Evolutionary conservation across 139 green algal species (phyloP).

Genomic region (Nannochloris sp.): DNA sequence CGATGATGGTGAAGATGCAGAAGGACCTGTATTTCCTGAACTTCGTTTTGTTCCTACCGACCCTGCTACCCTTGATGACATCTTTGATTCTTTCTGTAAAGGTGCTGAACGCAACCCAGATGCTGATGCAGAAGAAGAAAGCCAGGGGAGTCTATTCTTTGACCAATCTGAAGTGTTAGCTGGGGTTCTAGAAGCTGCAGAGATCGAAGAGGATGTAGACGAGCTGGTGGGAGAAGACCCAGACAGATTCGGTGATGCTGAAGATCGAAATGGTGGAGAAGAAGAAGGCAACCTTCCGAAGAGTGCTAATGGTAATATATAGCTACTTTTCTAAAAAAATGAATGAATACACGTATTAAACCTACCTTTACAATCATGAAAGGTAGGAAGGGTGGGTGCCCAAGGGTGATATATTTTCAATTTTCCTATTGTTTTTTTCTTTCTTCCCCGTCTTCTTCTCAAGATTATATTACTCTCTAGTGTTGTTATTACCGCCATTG

Average conservation of each 20-base stretch:
- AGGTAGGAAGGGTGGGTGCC: background rate
- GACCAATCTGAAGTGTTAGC: constrained; percentile 18
- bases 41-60: constrained; percentile 12
- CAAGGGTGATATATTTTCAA: too few species aligned
- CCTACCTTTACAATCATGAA: too few species aligned
- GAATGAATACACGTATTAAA: background rate
- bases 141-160: constrained; percentile 14
- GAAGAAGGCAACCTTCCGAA: background rate
- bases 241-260: constrained; percentile 13
- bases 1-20: background rate
- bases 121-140: constrained; percentile 6
- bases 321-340: background rate
- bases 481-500: constrained; percentile 13
- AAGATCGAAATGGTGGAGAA: background rate
- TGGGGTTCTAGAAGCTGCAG: background rate
- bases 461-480: background rate
- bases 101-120: constrained; percentile 32
- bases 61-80: constrained; percentile 4
- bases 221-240: constrained; percentile 12
- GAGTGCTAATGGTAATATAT: background rate
- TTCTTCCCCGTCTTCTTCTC: background rate
- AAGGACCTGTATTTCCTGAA: background rate
- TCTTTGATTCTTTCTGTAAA: constrained; percentile 32
- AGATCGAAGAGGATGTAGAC: background rate
- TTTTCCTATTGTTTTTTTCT: too few species aligned